These are phyloP conservation scores for Phytophthora chlamydospora DNA, from an alignment of 352 stramenopile genomes.

Conservation along the genomic window DNA sequence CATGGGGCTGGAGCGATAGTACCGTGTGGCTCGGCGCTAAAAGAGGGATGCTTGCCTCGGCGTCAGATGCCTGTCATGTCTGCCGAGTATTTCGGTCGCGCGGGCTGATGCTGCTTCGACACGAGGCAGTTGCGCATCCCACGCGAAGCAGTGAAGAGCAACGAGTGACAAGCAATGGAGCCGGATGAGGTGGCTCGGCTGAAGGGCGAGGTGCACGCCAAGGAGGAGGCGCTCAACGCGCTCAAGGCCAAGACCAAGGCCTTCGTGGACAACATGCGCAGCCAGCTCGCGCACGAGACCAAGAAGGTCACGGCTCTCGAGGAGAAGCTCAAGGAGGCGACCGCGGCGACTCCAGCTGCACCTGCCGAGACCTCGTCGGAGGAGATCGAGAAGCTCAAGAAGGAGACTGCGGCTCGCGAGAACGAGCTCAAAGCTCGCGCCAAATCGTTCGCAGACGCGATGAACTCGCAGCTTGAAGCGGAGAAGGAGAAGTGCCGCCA, in stretches of 20 bases:
- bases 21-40: slow-evolving; percentile 17
- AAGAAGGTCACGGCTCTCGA: slow-evolving; percentile 69
- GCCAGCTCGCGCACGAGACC: slow-evolving; percentile 64
- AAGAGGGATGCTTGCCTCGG: slow-evolving; percentile 14
- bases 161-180: slow-evolving; percentile 22
- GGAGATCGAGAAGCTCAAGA: slow-evolving; percentile 51
- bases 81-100: slow-evolving; percentile 33
- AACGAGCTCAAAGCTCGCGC: slow-evolving; percentile 71
- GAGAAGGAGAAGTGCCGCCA: slow-evolving; percentile 63
- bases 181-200: slow-evolving; percentile 62
- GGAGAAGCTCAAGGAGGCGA: slow-evolving; percentile 45
- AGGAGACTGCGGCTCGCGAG: slow-evolving; percentile 55
- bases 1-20: not conserved
- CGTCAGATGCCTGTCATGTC: slow-evolving; percentile 10
- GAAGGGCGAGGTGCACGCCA: slow-evolving; percentile 62
- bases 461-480: slow-evolving; percentile 64
- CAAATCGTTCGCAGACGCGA: slow-evolving; percentile 72
- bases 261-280: slow-evolving; percentile 82
- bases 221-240: slow-evolving; percentile 81
- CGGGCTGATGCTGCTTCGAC: slow-evolving; percentile 1
- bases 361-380: slow-evolving; percentile 6
- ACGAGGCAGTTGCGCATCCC: slow-evolving; percentile 26
- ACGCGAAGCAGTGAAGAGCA: slow-evolving; percentile 13
- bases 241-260: slow-evolving; percentile 88
- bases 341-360: not conserved